phyloP scores from a whole-genome alignment of 805 yeast species.

The Metschnikowia santaceciliae region DNA sequence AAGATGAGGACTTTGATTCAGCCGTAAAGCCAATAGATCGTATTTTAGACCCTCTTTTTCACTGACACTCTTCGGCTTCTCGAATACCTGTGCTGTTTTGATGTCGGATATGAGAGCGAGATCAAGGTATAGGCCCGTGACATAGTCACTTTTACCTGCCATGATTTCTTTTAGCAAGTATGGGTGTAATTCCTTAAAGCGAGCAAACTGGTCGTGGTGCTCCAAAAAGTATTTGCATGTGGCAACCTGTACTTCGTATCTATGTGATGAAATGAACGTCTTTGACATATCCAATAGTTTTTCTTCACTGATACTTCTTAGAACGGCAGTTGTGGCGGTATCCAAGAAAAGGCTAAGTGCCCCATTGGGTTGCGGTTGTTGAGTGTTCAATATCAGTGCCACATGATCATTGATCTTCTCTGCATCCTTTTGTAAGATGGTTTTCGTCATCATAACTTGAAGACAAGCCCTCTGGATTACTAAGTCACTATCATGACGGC shows the following conservation, averaged over 20 bases:
- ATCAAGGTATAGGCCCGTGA: not conserved
- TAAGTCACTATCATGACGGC: conserved; percentile 4
- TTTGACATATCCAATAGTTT: not conserved
- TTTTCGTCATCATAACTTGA: conserved; percentile 1
- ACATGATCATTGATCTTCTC: not conserved
- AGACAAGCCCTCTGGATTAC: conserved; percentile 9
- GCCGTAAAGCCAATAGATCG: conserved; percentile 1
- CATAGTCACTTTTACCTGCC: not conserved
- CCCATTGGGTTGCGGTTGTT: conserved; percentile 4
- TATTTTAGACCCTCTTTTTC: not conserved
- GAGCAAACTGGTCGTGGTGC: not conserved
- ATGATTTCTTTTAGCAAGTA: not conserved
- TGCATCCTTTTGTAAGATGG: not conserved
- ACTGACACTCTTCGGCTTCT: not conserved
- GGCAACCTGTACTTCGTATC: conserved; percentile 9
- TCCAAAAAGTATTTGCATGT: conserved; percentile 3
- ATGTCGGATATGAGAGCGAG: not conserved
- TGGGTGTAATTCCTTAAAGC: conserved; percentile 1
- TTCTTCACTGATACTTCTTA: conserved; percentile 15
- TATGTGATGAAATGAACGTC: not conserved
- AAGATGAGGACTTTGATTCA: not conserved
- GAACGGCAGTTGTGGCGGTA: conserved; percentile 18
- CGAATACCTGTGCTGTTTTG: not conserved
- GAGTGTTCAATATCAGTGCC: not conserved
- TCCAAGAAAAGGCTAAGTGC: conserved; percentile 33